These are phyloP conservation scores for bread wheat (Triticum aestivum) DNA, from an alignment of 176 grass and related monocot genomes.

Conservation along the genomic window DNA sequence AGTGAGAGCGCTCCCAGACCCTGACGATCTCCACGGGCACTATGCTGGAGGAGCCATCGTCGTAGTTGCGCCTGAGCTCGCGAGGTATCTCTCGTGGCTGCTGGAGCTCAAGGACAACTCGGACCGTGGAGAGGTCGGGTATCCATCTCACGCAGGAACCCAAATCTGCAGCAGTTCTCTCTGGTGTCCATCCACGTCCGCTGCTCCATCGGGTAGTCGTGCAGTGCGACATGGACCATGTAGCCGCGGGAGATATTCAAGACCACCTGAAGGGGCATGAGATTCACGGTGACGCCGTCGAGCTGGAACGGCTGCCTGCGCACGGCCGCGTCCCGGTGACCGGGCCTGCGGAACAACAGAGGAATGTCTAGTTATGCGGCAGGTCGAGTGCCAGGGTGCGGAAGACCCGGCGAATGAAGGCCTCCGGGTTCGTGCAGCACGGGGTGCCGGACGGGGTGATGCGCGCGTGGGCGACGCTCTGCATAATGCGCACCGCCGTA, in stretches of 20 bases:
- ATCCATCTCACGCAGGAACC: not conserved
- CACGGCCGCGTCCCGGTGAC: not conserved
- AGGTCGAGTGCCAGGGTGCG: not conserved
- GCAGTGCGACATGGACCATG: not conserved
- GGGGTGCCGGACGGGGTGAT: not conserved
- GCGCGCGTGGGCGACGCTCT: no score
- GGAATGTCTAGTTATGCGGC: not conserved
- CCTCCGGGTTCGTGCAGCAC: no score
- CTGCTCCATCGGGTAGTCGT: not conserved
- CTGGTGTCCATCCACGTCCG: not conserved
- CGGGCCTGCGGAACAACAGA: not conserved
- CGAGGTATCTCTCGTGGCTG: not conserved
- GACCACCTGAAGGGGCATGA: no score
- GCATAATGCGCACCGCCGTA: no score
- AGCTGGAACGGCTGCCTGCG: not conserved
- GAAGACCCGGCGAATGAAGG: conserved; percentile 1
- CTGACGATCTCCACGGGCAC: not conserved
- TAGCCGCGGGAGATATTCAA: not conserved
- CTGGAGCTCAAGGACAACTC: not conserved
- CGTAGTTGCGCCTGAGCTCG: not conserved
- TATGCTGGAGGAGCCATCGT: not conserved
- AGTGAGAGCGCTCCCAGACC: not conserved
- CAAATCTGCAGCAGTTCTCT: not conserved
- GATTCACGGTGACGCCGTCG: not conserved
- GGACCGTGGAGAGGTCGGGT: not conserved